Evolutionary conservation across 495 filamentous ascomycete species (phyloP).

Genomic region (Aspergillus sparsus): DNA sequence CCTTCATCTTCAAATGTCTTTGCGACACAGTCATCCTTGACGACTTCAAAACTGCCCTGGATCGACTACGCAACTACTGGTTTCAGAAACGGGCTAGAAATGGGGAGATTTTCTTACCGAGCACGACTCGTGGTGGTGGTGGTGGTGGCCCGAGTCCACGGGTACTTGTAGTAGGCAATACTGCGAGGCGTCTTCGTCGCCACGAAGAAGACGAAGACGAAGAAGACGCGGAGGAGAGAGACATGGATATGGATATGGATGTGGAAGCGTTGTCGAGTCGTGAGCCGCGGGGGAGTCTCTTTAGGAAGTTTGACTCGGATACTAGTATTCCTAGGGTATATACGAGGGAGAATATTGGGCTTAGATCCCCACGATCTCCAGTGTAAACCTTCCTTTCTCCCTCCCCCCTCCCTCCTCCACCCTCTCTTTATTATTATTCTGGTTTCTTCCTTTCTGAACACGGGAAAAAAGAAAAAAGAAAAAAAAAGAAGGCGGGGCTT

Average conservation of each 20-base stretch:
- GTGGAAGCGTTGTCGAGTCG: not conserved
- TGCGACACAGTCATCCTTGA: conserved; percentile 61
- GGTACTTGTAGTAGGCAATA: not conserved
- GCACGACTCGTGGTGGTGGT: not conserved
- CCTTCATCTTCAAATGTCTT: conserved; percentile 61
- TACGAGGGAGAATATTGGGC: conserved; percentile 14
- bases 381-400: no score
- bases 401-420: no score
- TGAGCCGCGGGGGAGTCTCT: not conserved
- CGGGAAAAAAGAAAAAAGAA: no score
- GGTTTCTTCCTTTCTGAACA: no score
- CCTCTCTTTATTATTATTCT: no score
- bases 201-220: not conserved
- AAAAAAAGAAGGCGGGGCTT: no score
- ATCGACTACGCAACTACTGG: conserved; percentile 35
- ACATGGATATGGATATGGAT: conserved; percentile 6
- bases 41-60: conserved; percentile 63
- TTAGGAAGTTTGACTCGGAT: conserved; percentile 8
- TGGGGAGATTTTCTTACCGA: conserved; percentile 21
- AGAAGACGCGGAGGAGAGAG: not conserved
- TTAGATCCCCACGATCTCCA: no score
- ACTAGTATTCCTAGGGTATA: conserved; percentile 15
- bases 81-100: conserved; percentile 24
- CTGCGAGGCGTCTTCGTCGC: no score
- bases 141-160: not conserved